Evolutionary conservation across 2,329 filamentous ascomycete species (phyloP).

Genomic region (Hymenoscyphus albidus): DNA sequence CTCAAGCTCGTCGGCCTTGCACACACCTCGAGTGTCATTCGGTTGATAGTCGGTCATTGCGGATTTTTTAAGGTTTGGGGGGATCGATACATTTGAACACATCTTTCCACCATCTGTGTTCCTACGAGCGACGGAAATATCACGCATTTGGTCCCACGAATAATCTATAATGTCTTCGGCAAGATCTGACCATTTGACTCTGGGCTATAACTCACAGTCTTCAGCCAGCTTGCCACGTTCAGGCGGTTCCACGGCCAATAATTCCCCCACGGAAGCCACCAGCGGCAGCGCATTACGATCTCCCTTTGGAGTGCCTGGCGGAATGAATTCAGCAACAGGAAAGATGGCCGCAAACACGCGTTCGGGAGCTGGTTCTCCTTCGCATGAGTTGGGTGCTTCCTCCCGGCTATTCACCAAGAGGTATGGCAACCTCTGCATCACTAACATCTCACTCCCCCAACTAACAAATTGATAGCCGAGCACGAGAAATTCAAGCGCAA

Average conservation of each 20-base stretch:
- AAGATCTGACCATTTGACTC: conserved; percentile 80
- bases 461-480: conserved; percentile 49
- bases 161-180: conserved; percentile 91
- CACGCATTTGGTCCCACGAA: conserved; percentile 28
- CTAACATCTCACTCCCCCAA: background rate
- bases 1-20: conserved; percentile 6
- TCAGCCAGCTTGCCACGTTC: conserved; percentile 43
- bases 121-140: conserved; percentile 29
- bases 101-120: conserved; percentile 27
- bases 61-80: conserved; percentile 11
- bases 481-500: conserved; percentile 94
- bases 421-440: conserved; percentile 49
- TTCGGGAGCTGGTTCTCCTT: conserved; percentile 92
- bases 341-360: conserved; percentile 61
- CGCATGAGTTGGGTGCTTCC: conserved; percentile 70
- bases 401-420: conserved; percentile 85
- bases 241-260: conserved; percentile 73
- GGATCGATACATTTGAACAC: conserved; percentile 26
- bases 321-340: conserved; percentile 52
- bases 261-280: conserved; percentile 73
- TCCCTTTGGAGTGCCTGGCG: conserved; percentile 65
- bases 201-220: conserved; percentile 66
- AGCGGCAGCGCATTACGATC: conserved; percentile 62
- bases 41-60: conserved; percentile 9
- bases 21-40: conserved; percentile 15